phyloP scores from a whole-genome alignment of 352 stramenopile species.

The Pythium aristosporum region DNA sequence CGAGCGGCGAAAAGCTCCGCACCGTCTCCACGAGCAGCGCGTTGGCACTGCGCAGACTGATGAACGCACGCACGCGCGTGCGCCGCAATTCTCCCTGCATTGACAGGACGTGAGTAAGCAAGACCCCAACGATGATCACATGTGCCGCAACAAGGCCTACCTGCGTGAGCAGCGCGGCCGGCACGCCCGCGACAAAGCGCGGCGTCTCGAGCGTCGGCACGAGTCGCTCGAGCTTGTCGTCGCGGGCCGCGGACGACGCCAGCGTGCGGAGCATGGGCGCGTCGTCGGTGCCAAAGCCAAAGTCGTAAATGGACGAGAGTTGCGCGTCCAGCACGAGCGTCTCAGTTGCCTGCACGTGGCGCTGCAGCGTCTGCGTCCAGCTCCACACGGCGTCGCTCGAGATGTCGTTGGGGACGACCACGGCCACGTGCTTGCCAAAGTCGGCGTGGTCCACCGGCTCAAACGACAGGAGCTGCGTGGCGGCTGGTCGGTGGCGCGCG shows the following conservation, averaged over 20 bases:
- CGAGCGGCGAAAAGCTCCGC: conserved; percentile 46
- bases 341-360: conserved; percentile 43
- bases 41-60: conserved; percentile 53
- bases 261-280: conserved; percentile 51
- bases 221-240: conserved; percentile 31
- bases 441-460: conserved; percentile 30
- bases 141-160: conserved; percentile 21
- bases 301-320: conserved; percentile 52
- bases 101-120: background rate
- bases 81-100: conserved; percentile 48
- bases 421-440: conserved; percentile 36
- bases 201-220: conserved; percentile 53
- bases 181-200: conserved; percentile 51
- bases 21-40: conserved; percentile 40
- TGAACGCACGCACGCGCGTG: conserved; percentile 48
- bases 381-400: conserved; percentile 42
- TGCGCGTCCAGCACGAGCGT: conserved; percentile 64
- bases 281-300: conserved; percentile 26
- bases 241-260: conserved; percentile 32
- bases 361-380: conserved; percentile 45
- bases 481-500: conserved; percentile 12
- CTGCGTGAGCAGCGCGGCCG: conserved; percentile 58
- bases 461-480: conserved; percentile 45
- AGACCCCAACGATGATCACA: background rate
- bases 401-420: conserved; percentile 46